These are phyloP conservation scores for Fusarium sp. DNA, from an alignment of 2,329 filamentous ascomycete genomes.

Conservation along the genomic window DNA sequence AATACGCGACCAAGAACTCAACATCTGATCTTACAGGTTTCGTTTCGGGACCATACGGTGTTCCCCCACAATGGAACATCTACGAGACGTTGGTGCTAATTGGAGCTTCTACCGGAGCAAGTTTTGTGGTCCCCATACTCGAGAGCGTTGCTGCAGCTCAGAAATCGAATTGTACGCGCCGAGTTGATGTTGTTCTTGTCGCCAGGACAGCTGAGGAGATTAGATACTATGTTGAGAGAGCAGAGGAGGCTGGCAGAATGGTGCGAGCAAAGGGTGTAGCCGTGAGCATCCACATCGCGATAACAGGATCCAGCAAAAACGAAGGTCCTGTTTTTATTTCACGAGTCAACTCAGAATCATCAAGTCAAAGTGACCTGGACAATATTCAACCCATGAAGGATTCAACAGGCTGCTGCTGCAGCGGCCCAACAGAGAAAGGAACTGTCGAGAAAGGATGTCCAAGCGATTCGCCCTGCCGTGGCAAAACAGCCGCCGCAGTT, in stretches of 20 bases:
- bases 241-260: constrained; percentile 59
- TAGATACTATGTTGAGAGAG: constrained; percentile 66
- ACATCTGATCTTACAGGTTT: constrained; percentile 55
- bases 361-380: constrained; percentile 39
- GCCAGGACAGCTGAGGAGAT: constrained; percentile 66
- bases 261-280: constrained; percentile 60
- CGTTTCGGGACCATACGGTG: constrained; percentile 68
- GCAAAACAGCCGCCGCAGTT: constrained; percentile 5
- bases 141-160: constrained; percentile 63
- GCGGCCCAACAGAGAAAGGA: constrained; percentile 22
- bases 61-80: constrained; percentile 66
- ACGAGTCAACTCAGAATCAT: constrained; percentile 35
- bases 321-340: constrained; percentile 48
- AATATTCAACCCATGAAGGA: constrained; percentile 32
- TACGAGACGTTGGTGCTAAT: constrained; percentile 72
- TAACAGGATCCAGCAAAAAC: constrained; percentile 56
- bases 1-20: constrained; percentile 57
- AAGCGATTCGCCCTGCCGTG: constrained; percentile 31
- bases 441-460: constrained; percentile 24
- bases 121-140: constrained; percentile 70
- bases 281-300: constrained; percentile 65
- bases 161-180: constrained; percentile 61
- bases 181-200: constrained; percentile 66
- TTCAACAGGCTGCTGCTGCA: constrained; percentile 43
- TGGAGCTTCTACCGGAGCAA: constrained; percentile 73